Conservation (phyloP, 1,284 basidiomycete genomes). For the Pulveroboletus sp. region DNA sequence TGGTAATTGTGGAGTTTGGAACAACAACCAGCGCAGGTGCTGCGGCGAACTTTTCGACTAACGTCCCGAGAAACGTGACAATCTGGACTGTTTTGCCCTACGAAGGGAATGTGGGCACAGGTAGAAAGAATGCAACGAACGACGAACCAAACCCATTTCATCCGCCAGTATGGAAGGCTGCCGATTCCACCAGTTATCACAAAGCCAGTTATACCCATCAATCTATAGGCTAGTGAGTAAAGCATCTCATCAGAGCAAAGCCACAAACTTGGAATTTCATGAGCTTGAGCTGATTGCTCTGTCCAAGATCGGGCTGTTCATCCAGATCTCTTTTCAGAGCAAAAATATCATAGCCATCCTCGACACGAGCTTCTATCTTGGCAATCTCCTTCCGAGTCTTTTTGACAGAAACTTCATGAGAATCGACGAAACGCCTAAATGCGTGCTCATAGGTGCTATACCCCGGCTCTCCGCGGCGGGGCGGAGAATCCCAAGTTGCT, state of each 20-base stretch:
- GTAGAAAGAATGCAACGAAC: background rate
- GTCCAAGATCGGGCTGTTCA: slow-evolving; percentile 63
- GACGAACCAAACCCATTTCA: slow-evolving; percentile 88
- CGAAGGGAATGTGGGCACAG: slow-evolving; percentile 9
- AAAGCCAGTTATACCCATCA: slow-evolving; percentile 92
- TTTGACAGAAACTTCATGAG: slow-evolving; percentile 64
- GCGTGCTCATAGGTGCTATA: slow-evolving; percentile 69
- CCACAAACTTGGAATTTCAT: slow-evolving; percentile 80
- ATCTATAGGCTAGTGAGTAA: slow-evolving; percentile 50
- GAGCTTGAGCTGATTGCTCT: slow-evolving; percentile 59
- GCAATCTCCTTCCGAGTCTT: slow-evolving; percentile 43
- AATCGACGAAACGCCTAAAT: slow-evolving; percentile 63
- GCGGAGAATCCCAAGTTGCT: slow-evolving; percentile 93
- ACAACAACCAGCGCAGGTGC: slow-evolving; percentile 89
- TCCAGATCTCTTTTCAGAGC: slow-evolving; percentile 48
- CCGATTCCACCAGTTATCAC: slow-evolving; percentile 84
- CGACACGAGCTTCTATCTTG: slow-evolving; percentile 47
- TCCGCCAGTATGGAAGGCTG: slow-evolving; percentile 95
- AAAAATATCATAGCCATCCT: slow-evolving; percentile 49
- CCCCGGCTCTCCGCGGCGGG: slow-evolving; percentile 53
- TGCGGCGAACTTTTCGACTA: slow-evolving; percentile 61
- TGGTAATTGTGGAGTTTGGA: slow-evolving; percentile 91
- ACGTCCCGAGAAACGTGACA: slow-evolving; percentile 79
- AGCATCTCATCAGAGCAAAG: background rate
- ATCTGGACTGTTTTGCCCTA: slow-evolving; percentile 95